phyloP scores from a whole-genome alignment of 345 rosid genomes.

The Viola odorata region DNA sequence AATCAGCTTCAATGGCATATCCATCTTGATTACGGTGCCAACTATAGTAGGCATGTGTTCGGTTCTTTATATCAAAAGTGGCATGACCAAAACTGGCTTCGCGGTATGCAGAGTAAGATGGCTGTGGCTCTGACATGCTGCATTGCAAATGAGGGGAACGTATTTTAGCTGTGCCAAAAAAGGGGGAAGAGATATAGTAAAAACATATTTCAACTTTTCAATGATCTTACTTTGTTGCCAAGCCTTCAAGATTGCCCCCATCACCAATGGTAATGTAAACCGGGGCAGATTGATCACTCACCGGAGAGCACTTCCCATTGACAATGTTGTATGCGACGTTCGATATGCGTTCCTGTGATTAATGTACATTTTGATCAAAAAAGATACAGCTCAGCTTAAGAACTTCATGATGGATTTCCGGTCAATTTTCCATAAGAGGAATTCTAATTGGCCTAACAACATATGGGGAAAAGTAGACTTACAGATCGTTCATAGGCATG shows the following conservation, averaged over 20 bases:
- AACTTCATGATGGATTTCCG: too few relatives aligned
- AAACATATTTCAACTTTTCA: not conserved
- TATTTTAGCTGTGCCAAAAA: not conserved
- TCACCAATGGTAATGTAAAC: conserved; percentile 83
- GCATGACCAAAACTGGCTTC: conserved; percentile 97
- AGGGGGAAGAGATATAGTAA: not conserved
- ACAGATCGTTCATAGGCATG: conserved; percentile 94
- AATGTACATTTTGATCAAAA: too few relatives aligned
- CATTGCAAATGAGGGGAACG: conserved; percentile 10
- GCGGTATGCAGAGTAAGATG: conserved; percentile 75
- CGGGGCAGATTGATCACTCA: conserved; percentile 61
- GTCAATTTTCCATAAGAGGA: too few relatives aligned
- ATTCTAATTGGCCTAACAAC: not conserved
- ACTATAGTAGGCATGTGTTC: conserved; percentile 67
- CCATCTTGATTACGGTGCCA: conserved; percentile 95
- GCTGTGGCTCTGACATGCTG: conserved; percentile 92
- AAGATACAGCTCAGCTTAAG: too few relatives aligned
- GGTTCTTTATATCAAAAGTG: conserved; percentile 65
- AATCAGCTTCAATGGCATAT: conserved; percentile 68
- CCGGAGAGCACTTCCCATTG: conserved; percentile 54
- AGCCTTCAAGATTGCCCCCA: conserved; percentile 85
- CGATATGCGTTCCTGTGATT: conserved; percentile 71
- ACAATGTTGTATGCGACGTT: conserved; percentile 63
- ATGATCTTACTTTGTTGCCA: conserved; percentile 59
- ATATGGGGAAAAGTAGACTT: conserved; percentile 26